A percentile compares a stretch with the other conserved stretches of the same genome.
Evolutionary conservation across 495 filamentous ascomycete genomes (phyloP).

Genomic region (Penicillium pulvis): DNA sequence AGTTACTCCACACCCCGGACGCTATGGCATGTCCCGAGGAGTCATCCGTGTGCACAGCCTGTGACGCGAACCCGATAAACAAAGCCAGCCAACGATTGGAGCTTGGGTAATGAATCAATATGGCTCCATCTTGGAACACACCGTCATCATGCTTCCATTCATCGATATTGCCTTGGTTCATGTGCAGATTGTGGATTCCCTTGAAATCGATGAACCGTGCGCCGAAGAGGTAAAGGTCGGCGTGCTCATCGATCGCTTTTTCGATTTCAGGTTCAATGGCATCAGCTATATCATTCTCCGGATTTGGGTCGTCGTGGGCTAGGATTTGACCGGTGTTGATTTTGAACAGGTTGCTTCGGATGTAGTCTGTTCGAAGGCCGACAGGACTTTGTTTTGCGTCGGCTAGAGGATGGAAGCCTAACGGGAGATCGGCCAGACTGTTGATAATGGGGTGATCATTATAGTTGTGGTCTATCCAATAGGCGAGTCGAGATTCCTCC

Average conservation of each 20-base stretch:
- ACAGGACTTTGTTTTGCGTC: background rate
- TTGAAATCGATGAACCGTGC: conserved; percentile 17
- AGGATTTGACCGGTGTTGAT: conserved; percentile 27
- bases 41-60: background rate
- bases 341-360: conserved; percentile 30
- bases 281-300: conserved; percentile 8
- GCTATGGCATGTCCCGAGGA: background rate
- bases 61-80: background rate
- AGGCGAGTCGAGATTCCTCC: background rate
- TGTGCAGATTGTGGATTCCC: conserved; percentile 41
- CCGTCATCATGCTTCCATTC: background rate
- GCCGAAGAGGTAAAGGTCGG: conserved; percentile 34
- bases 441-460: background rate
- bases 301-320: conserved; percentile 24
- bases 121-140: background rate
- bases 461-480: background rate
- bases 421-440: background rate
- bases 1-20: background rate
- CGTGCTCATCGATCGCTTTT: conserved; percentile 26
- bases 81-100: background rate
- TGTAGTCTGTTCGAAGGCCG: conserved; percentile 30
- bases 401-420: conserved; percentile 7
- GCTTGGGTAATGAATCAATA: background rate
- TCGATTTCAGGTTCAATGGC: conserved; percentile 31
- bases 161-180: conserved; percentile 40